These are phyloP conservation scores for Sarocladium oryzae DNA, from an alignment of 2,329 filamentous ascomycete genomes.

Conservation along the genomic window DNA sequence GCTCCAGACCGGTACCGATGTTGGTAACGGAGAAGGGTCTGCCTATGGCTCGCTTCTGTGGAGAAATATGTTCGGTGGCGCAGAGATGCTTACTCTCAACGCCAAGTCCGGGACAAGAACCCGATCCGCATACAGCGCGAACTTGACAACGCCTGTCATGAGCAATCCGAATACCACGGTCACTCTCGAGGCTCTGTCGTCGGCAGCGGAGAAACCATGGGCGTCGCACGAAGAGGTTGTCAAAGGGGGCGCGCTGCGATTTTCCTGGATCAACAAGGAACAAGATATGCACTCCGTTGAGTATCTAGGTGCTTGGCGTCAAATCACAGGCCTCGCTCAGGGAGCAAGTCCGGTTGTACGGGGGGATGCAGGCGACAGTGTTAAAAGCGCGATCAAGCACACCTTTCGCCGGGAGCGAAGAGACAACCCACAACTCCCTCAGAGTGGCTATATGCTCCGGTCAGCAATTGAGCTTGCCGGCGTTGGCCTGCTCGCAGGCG, in stretches of 20 bases:
- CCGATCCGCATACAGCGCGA: constrained; percentile 82
- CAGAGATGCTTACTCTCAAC: constrained; percentile 81
- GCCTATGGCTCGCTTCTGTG: constrained; percentile 82
- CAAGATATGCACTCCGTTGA: constrained; percentile 70
- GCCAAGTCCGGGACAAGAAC: constrained; percentile 86
- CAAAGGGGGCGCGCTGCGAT: constrained; percentile 68
- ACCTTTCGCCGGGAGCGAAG: constrained; percentile 73
- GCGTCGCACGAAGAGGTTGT: constrained; percentile 89
- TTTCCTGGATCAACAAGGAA: constrained; percentile 63
- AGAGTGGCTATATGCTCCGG: constrained; percentile 73
- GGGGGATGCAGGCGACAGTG: constrained; percentile 78
- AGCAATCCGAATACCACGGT: constrained; percentile 77
- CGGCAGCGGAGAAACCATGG: constrained; percentile 83
- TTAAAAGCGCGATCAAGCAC: constrained; percentile 83
- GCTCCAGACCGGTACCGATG: constrained; percentile 89
- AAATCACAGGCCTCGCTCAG: constrained; percentile 71
- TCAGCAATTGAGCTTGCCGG: constrained; percentile 80
- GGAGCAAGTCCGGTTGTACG: constrained; percentile 77
- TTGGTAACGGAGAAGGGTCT: constrained; percentile 89
- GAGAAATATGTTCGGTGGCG: constrained; percentile 91
- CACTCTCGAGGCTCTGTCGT: constrained; percentile 74
- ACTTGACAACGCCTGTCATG: constrained; percentile 73
- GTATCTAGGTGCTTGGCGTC: constrained; percentile 80
- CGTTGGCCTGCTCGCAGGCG: constrained; percentile 73
- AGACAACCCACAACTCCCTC: constrained; percentile 79